A percentile compares a stretch with the other conserved stretches of the same genome.
phyloP scores from a whole-genome alignment of 768 basidiomycete species.

The Plicaturopsis crispa region DNA sequence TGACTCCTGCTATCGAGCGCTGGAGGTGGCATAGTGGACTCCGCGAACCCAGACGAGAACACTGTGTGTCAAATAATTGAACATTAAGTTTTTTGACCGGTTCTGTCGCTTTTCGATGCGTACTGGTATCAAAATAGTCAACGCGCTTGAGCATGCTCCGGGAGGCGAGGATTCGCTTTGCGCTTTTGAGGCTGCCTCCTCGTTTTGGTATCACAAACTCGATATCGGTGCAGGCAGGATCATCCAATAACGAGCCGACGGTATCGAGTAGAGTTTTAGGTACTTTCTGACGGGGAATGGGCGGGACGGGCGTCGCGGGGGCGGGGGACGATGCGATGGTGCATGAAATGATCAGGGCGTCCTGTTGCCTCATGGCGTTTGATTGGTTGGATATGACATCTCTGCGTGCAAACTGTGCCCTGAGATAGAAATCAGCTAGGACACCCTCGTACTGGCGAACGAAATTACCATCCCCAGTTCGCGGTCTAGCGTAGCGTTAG shows the following conservation, averaged over 20 bases:
- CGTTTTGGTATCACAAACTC: conserved; percentile 65
- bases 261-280: conserved; percentile 62
- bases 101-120: conserved; percentile 7
- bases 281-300: conserved; percentile 43
- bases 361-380: conserved; percentile 40
- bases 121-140: conserved; percentile 76
- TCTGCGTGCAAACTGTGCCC: conserved; percentile 75
- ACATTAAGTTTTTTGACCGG: not conserved
- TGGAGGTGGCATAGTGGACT: conserved; percentile 23
- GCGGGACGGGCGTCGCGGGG: conserved; percentile 36
- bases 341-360: conserved; percentile 72
- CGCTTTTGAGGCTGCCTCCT: conserved; percentile 26
- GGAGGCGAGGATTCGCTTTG: conserved; percentile 56
- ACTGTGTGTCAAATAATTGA: conserved; percentile 29
- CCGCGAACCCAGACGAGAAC: conserved; percentile 68
- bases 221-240: conserved; percentile 80
- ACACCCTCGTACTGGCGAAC: not conserved
- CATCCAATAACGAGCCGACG: conserved; percentile 69
- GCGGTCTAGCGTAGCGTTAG: conserved; percentile 43
- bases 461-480: conserved; percentile 77
- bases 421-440: conserved; percentile 16
- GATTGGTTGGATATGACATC: conserved; percentile 62
- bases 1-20: conserved; percentile 16
- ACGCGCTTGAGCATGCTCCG: conserved; percentile 59
- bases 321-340: conserved; percentile 66